These are phyloP conservation scores for Ceratocystiopsis brevicomis DNA, from an alignment of 2,329 filamentous ascomycete genomes.

Conservation along the genomic window DNA sequence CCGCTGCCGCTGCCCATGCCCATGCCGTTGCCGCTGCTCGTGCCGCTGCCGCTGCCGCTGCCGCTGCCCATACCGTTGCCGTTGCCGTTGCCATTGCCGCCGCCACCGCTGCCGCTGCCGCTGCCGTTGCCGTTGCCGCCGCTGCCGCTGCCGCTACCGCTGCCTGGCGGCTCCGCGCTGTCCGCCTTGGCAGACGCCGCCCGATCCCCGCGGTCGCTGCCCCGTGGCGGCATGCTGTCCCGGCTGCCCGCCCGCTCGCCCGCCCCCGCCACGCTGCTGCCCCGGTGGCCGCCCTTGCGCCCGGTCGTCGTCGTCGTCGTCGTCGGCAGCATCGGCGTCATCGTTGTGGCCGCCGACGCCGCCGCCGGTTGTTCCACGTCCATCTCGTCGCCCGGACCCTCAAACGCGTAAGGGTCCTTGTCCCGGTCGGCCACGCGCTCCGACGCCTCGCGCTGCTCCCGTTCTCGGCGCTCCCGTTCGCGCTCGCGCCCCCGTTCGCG, in stretches of 20 bases:
- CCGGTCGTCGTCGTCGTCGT: too few relatives aligned
- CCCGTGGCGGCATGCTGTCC: conserved; percentile 18
- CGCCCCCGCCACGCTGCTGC: not conserved
- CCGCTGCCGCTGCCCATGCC: conserved; percentile 9
- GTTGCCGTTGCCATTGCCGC: conserved; percentile 2
- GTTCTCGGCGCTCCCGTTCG: conserved; percentile 1
- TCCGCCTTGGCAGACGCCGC: conserved; percentile 34
- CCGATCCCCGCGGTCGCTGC: conserved; percentile 25
- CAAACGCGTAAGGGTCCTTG: conserved; percentile 21
- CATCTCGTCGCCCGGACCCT: conserved; percentile 23
- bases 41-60: conserved; percentile 10
- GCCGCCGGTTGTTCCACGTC: conserved; percentile 22
- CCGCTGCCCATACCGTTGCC: conserved; percentile 6
- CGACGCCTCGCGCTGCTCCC: conserved; percentile 4
- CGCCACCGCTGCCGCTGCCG: conserved; percentile 15
- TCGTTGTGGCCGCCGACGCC: conserved; percentile 6
- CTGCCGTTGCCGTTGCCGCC: conserved; percentile 12
- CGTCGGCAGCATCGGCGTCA: not conserved
- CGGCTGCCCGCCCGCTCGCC: conserved; percentile 16
- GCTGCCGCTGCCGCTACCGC: too few relatives aligned
- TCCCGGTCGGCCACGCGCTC: conserved; percentile 8
- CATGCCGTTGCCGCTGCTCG: too few relatives aligned
- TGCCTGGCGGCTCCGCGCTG: conserved; percentile 33
- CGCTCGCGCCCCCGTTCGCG: not conserved
- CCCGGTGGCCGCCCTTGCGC: not conserved